Base-by-base conservation (phyloP, 176 grass and related monocot species). In the Bolboschoenus planiculmis region DNA sequence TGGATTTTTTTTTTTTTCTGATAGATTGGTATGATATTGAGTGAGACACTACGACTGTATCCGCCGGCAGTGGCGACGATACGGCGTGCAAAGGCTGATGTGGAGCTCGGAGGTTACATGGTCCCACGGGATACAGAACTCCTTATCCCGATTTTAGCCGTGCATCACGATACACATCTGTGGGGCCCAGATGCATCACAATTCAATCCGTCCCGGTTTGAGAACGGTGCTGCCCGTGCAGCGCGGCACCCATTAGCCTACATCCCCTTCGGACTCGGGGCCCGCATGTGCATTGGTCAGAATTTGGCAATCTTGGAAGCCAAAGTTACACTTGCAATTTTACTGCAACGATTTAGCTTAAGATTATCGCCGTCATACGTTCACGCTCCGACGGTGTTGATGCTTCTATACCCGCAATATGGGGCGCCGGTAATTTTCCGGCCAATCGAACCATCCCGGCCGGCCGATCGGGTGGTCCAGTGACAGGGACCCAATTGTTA, bases 21-120 rank as follows among this genome's bases (percentile, higher is more conserved):
- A 55, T 88, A 97, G 94, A 86, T 97, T 2, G 91, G 88, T 21
- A 91, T 94, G 89, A 97, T 94, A 81, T 78, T 94, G 0, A 88
- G 86, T 78, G 94, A 97, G 90, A 94, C 91, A 18, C 72, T 97
- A 1, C 84, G 94, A 13, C 56, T 97, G 1, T 97, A 97, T 78
- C 94, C 91, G 8, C 94, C 94, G 42, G 91, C 91, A 4, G 94
- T 94, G 23, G 94, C 94, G 4, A 94, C 90, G 2, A 97, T 97
- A 83, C 84, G 94, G 3, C 81, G 90, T 2, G 86, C 91, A n/a
- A 97, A 90, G 84, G 58, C 13, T 0, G 94, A 92, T 31, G 86
- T 97, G 1, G 89, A 31, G 56, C 79, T 97, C 0, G 84, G 90
- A 16, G 90, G 90, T 29, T 86, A 86, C 88, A 71, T 67, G 79